Conservation (phyloP, 2,329 filamentous ascomycete species). For the Eutypa lata region DNA sequence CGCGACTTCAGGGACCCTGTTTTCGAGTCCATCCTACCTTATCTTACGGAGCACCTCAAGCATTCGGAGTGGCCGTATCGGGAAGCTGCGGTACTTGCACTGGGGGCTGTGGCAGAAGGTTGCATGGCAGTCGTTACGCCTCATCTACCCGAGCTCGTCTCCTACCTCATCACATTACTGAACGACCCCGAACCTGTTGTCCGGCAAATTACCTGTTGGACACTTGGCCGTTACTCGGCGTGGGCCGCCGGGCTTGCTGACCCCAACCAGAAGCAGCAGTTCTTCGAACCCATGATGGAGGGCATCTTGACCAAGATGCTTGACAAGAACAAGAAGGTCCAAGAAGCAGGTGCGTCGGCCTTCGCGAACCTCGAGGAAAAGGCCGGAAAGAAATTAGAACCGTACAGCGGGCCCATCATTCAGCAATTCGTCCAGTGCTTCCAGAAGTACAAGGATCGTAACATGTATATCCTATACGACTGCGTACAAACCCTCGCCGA, state of each 20-base stretch:
- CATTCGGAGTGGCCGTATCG: constrained; percentile 88
- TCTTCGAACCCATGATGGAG: constrained; percentile 96
- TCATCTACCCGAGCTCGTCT: constrained; percentile 84
- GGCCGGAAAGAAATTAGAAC: constrained; percentile 73
- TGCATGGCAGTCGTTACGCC: constrained; percentile 88
- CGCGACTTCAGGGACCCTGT: constrained; percentile 84
- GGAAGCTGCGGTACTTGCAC: constrained; percentile 88
- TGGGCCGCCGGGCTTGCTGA: constrained; percentile 81
- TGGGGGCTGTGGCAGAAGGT: constrained; percentile 92
- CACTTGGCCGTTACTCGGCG: constrained; percentile 84
- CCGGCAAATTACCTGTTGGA: constrained; percentile 97
- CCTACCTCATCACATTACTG: constrained; percentile 83
- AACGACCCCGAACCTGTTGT: constrained; percentile 86
- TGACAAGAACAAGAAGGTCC: constrained; percentile 95
- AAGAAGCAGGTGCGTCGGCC: constrained; percentile 91
- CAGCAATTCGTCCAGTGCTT: constrained; percentile 92
- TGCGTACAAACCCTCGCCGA: constrained; percentile 97
- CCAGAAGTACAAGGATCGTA: constrained; percentile 92
- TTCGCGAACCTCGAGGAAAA: constrained; percentile 97
- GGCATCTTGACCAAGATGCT: constrained; percentile 93
- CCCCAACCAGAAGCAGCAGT: constrained; percentile 65
- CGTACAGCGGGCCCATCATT: constrained; percentile 87
- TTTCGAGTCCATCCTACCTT: constrained; percentile 89
- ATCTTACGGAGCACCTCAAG: constrained; percentile 83
- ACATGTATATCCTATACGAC: constrained; percentile 98